Conservation (phyloP, 495 filamentous ascomycete species). For the Podospora didyma region DNA sequence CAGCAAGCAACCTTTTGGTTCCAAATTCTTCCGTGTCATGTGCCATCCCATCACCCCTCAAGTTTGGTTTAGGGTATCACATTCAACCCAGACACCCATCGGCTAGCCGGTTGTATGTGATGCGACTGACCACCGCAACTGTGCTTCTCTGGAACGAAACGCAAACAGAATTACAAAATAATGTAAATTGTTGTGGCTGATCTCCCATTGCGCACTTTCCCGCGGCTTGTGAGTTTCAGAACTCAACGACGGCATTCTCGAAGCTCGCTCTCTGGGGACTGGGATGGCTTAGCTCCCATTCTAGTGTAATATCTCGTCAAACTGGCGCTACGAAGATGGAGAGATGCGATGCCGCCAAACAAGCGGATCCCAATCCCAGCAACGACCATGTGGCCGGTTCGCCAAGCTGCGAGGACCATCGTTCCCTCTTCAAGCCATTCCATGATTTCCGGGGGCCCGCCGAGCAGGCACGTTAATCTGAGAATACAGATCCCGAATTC, state of each 20-base stretch:
- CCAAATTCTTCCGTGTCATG: not conserved
- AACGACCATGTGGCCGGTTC: constrained; percentile 9
- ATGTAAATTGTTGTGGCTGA: not conserved
- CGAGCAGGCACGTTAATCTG: not conserved
- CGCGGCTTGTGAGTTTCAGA: not conserved
- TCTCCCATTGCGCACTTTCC: not conserved
- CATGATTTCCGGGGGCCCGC: not conserved
- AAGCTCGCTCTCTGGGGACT: not conserved
- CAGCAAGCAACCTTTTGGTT: not conserved
- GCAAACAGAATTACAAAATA: not conserved
- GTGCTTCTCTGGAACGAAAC: not conserved
- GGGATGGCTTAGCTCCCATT: not conserved
- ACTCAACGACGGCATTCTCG: too few species aligned
- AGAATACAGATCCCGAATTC: too few species aligned
- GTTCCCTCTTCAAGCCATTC: not conserved
- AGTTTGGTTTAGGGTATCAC: not conserved
- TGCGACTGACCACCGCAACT: not conserved
- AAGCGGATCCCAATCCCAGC: constrained; percentile 11
- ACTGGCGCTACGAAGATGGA: not conserved
- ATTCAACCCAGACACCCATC: not conserved
- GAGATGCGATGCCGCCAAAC: constrained; percentile 1
- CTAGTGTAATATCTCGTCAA: too few species aligned
- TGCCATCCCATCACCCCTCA: not conserved
- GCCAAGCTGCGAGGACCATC: not conserved
- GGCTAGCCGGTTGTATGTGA: not conserved